Percentiles rank a stretch among this genome's conserved stretches.
Conservation (phyloP, 2,329 filamentous ascomycete genomes). For the Tolypocladium pustulatum region DNA sequence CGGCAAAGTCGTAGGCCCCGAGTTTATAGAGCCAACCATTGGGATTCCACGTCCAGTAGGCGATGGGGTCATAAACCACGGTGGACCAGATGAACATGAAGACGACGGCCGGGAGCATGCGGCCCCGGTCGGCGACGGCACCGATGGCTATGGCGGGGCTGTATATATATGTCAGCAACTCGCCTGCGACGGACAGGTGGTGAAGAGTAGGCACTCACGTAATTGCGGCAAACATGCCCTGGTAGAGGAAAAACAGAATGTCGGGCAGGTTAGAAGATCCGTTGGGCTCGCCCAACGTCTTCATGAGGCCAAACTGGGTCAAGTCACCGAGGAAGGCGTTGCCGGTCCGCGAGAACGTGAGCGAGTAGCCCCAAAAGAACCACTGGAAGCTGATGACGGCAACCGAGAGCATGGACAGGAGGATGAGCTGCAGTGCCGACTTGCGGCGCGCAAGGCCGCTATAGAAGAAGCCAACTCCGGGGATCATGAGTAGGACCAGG, state of each 20-base stretch:
- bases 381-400: constrained; percentile 79
- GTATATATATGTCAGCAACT: neutral
- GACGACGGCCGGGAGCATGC: constrained; percentile 49
- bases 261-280: constrained; percentile 66
- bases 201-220: constrained; percentile 48
- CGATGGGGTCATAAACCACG: constrained; percentile 62
- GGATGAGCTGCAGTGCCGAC: constrained; percentile 77
- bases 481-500: constrained; percentile 85
- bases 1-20: constrained; percentile 63
- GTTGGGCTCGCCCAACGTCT: constrained; percentile 66
- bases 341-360: constrained; percentile 73
- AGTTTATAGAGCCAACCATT: constrained; percentile 62
- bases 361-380: constrained; percentile 92
- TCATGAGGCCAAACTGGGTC: constrained; percentile 69
- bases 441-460: constrained; percentile 82
- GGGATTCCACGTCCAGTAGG: constrained; percentile 69
- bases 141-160: constrained; percentile 49
- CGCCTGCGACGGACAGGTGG: no score
- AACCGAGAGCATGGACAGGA: constrained; percentile 72
- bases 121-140: constrained; percentile 49
- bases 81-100: constrained; percentile 65
- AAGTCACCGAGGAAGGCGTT: constrained; percentile 71
- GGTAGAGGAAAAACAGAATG: constrained; percentile 74
- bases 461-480: constrained; percentile 91
- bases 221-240: constrained; percentile 83